phyloP scores from a whole-genome alignment of 2,329 filamentous ascomycete species.

The Verticillium zaregamsianum region DNA sequence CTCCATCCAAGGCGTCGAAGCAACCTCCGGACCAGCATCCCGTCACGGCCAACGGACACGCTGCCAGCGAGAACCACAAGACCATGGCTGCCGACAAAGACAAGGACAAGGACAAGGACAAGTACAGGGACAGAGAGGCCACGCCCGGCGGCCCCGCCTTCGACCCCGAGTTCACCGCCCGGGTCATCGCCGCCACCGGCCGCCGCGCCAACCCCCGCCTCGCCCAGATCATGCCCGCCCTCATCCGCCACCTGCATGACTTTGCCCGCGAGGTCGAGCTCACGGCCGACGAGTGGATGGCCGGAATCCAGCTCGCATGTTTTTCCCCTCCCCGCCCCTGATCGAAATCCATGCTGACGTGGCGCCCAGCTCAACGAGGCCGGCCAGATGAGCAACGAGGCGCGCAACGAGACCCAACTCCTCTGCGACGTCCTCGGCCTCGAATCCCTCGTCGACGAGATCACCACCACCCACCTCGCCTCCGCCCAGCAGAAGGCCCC shows the following conservation, averaged over 20 bases:
- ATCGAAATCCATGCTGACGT: neutral
- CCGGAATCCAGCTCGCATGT: slow-evolving; percentile 53
- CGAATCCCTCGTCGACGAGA: slow-evolving; percentile 59
- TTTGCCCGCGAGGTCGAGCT: slow-evolving; percentile 64
- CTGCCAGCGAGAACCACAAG: neutral
- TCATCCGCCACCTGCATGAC: slow-evolving; percentile 63
- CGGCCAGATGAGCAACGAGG: slow-evolving; percentile 57
- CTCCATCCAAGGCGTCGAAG: too few species aligned
- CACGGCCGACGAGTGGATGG: slow-evolving; percentile 63
- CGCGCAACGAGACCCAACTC: slow-evolving; percentile 64
- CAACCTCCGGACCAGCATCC: neutral
- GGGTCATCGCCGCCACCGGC: slow-evolving; percentile 61
- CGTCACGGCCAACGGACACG: neutral
- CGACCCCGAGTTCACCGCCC: slow-evolving; percentile 50
- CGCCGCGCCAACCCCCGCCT: slow-evolving; percentile 56
- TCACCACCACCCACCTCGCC: slow-evolving; percentile 43
- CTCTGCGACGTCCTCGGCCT: slow-evolving; percentile 65
- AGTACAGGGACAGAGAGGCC: neutral
- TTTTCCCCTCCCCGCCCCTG: neutral
- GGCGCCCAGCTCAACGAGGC: slow-evolving; percentile 52
- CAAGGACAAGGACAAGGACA: neutral
- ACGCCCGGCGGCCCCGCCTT: neutral
- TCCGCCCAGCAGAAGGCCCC: slow-evolving; percentile 23
- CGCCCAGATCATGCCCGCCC: slow-evolving; percentile 50
- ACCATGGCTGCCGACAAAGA: neutral